phyloP scores from a whole-genome alignment of 2,329 filamentous ascomycete species.

The Cladosporium sphaerospermum region DNA sequence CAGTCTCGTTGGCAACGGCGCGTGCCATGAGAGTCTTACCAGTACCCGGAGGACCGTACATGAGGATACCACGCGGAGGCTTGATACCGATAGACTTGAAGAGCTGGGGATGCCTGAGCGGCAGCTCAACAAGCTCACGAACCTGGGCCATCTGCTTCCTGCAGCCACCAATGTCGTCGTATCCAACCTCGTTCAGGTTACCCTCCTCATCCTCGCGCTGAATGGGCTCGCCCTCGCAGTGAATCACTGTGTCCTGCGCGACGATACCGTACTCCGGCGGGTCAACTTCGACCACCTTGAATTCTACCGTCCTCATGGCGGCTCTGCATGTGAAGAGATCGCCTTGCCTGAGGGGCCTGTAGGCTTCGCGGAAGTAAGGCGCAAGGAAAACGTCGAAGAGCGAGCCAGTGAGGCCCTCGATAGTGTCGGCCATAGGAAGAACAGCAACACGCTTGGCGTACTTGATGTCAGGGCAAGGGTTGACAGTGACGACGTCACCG shows the following conservation, averaged over 20 bases:
- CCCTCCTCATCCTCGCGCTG: constrained; percentile 99
- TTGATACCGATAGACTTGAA: constrained; percentile 99
- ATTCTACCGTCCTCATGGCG: constrained; percentile 98
- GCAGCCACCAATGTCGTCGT: constrained; percentile 98
- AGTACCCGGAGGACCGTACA: constrained; percentile 90
- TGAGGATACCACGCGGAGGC: constrained; percentile 93
- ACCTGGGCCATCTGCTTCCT: constrained; percentile 99
- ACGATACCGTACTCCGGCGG: constrained; percentile 98
- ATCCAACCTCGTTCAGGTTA: constrained; percentile 97
- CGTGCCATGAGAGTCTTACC: constrained; percentile 99
- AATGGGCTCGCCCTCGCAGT: constrained; percentile 95
- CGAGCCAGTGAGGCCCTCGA: constrained; percentile 94
- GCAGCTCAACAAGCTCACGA: constrained; percentile 95
- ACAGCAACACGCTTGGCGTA: constrained; percentile 99
- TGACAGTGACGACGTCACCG: constrained; percentile 93
- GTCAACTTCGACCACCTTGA: constrained; percentile 98
- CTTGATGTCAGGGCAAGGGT: constrained; percentile 99
- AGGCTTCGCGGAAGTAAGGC: constrained; percentile 98
- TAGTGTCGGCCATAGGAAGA: constrained; percentile 93
- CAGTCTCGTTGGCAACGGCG: constrained; percentile 97
- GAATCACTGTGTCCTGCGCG: constrained; percentile 96
- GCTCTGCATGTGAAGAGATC: constrained; percentile 96
- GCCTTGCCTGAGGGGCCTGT: constrained; percentile 92
- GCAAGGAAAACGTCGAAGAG: constrained; percentile 99
- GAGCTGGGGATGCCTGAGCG: constrained; percentile 90